phyloP scores from a whole-genome alignment of 225 moss, liverwort and hornwort species.

The Bryum argenteum region DNA sequence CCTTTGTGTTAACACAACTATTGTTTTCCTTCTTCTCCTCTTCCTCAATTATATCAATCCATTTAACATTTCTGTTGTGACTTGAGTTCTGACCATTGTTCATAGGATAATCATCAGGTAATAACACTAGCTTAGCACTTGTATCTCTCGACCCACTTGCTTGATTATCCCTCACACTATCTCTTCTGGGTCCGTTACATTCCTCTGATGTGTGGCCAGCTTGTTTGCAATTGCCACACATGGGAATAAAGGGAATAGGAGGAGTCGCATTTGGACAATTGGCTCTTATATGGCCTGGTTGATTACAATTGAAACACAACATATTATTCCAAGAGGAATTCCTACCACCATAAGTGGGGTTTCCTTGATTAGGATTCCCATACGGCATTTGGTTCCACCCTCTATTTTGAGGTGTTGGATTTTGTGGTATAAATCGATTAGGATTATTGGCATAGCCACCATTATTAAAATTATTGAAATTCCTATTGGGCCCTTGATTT shows the following conservation, averaged over 20 bases:
- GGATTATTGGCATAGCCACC: not conserved
- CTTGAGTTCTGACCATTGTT: not conserved
- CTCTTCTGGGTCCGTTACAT: not conserved
- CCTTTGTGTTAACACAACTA: too few relatives aligned
- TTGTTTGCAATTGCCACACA: not conserved
- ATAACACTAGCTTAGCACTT: not conserved
- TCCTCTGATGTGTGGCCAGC: too few relatives aligned
- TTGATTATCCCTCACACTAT: not conserved
- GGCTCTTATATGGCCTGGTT: not conserved
- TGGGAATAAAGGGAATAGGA: too few relatives aligned
- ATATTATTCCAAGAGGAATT: not conserved
- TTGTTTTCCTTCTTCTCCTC: not conserved
- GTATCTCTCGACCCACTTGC: not conserved
- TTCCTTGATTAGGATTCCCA: too few relatives aligned
- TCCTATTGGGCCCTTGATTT: not conserved
- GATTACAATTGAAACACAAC: not conserved
- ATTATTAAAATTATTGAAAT: not conserved
- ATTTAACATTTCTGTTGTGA: not conserved
- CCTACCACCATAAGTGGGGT: too few relatives aligned
- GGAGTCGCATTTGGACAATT: not conserved
- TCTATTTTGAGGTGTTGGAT: not conserved
- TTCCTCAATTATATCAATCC: not conserved
- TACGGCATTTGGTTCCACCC: too few relatives aligned
- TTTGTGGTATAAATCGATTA: not conserved
- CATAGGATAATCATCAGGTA: not conserved